Evolutionary conservation across 345 rosid genomes (phyloP).

Genomic region (Carallia pectinifolia): DNA sequence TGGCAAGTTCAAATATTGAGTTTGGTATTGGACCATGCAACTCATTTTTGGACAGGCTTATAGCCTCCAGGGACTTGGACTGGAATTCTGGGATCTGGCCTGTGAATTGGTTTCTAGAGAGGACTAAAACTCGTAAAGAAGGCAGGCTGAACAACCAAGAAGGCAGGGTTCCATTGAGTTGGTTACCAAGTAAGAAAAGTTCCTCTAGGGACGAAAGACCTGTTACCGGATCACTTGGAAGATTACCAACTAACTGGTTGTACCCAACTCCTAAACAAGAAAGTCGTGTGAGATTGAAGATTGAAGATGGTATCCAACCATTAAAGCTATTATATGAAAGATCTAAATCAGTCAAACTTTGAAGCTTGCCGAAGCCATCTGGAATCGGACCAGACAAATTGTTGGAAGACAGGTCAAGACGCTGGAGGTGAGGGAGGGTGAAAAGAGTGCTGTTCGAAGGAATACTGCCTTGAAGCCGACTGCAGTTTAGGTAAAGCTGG

Average conservation of each 20-base stretch:
- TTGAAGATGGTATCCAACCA: constrained; percentile 21
- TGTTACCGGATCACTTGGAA: background rate
- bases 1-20: constrained; percentile 19
- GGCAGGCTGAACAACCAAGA: constrained; percentile 18
- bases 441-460: constrained; percentile 22
- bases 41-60: constrained; percentile 6
- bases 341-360: background rate
- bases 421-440: constrained; percentile 9
- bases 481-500: constrained; percentile 21
- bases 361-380: constrained; percentile 8
- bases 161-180: constrained; percentile 18
- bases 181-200: constrained; percentile 7
- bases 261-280: background rate
- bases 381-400: background rate
- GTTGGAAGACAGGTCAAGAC: constrained; percentile 21
- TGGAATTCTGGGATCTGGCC: constrained; percentile 16
- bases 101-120: constrained; percentile 11
- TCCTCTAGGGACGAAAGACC: background rate
- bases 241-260: background rate
- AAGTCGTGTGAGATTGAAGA: constrained; percentile 3
- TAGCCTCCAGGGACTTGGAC: background rate
- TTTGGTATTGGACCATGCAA: constrained; percentile 26
- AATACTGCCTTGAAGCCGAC: constrained; percentile 3
- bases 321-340: constrained; percentile 9
- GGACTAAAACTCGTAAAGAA: background rate